Base-by-base conservation (phyloP, 805 yeast genomes). In the Metschnikowia peoriensis region DNA sequence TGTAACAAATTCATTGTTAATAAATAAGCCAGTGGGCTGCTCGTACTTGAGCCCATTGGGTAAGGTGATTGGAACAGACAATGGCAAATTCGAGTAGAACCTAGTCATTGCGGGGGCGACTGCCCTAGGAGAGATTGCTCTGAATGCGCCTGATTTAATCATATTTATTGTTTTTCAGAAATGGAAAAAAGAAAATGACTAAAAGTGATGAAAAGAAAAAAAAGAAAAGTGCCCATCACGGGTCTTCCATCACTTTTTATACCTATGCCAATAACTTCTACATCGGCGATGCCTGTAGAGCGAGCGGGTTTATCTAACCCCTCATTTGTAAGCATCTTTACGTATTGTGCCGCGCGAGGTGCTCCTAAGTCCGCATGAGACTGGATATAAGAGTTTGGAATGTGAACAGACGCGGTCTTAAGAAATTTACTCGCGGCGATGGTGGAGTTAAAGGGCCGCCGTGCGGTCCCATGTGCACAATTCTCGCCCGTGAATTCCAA, bases 1-100 rank as follows among this genome's bases (percentile, higher is more conserved):
- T 46, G 73, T 62, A 66, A 85, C 85, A 64, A 87, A 89, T 69
- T 89, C 89, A 71, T 89, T 89, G 76, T 89, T 86, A 69, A 92
- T 89, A 78, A 89, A 92, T 62, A 92, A 74, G 57, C 97, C 97
- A 10, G 88, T 85, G 62, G 97, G 97, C 74, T 88, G 96, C 47
- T 82, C 77, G 65, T 86, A 87, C 37, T 76, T 72, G 34, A 72
- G 72, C 41, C 96, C 96, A 63, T 86, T 87, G 58, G 96, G 96
- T 60, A 84, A 72, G 8, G 77, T 79, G 57, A 86, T 69, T 35
- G 71, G 71, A 9, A 75, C 73, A 4, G 78, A 57, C 60, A 75
- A 67, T 28, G 78, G 76, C 58, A 67, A 62, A 44, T 58, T 57
- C 38, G 73, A 67, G 57, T 64, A 50, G 11, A 40, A 22, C 29